phyloP scores from a whole-genome alignment of 2,329 filamentous ascomycete species.

The Aureobasidium mangrovei region DNA sequence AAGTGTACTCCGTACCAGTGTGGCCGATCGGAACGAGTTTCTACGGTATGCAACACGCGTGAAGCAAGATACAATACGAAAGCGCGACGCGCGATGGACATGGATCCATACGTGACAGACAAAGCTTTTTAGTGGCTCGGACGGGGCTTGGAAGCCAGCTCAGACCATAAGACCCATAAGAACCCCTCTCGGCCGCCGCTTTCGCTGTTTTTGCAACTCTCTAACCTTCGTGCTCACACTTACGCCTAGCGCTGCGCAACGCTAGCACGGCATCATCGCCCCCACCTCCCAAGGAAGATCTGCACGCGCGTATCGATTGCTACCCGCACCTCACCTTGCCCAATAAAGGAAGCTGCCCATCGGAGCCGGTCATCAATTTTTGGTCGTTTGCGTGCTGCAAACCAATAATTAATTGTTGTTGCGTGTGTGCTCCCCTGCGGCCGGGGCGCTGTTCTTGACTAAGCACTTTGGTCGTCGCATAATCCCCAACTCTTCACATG shows the following conservation, averaged over 20 bases:
- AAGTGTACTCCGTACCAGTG: too few species aligned
- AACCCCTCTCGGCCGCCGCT: too few species aligned
- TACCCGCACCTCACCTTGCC: background rate
- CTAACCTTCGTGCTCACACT: background rate
- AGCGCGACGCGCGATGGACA: too few species aligned
- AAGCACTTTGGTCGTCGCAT: background rate
- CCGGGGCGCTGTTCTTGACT: background rate
- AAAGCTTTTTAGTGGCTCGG: too few species aligned
- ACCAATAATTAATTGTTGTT: constrained; percentile 2
- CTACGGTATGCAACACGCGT: too few species aligned
- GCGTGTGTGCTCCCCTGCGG: constrained; percentile 3
- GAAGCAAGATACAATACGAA: too few species aligned
- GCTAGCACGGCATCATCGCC: background rate
- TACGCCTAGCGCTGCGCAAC: background rate
- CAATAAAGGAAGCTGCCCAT: constrained; percentile 3
- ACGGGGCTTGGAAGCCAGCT: too few species aligned
- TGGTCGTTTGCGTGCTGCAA: background rate
- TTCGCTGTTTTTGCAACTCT: too few species aligned
- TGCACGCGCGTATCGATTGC: constrained; percentile 6
- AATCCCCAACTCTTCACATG: background rate
- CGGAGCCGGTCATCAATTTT: constrained; percentile 4
- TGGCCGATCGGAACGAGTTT: too few species aligned
- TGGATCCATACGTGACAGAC: too few species aligned
- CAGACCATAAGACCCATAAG: too few species aligned
- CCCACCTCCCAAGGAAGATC: background rate